These are phyloP conservation scores for Podila epigama DNA, from an alignment of 192 early-diverging fungal genomes.

Conservation along the genomic window DNA sequence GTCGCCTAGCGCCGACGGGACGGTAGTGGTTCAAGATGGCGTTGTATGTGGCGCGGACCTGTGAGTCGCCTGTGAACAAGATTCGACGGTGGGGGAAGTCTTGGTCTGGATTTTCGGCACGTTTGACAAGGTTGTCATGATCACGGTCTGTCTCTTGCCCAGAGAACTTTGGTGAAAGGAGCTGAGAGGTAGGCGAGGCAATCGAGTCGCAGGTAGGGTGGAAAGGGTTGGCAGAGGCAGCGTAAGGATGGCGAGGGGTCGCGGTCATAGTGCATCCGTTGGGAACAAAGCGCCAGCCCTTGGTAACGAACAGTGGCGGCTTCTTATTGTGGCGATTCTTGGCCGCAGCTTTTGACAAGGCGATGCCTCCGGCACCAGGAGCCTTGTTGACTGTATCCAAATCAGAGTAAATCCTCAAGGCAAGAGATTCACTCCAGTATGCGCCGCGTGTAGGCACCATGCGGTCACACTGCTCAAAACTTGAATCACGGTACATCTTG, in stretches of 20 bases:
- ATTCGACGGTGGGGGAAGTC: slow-evolving; percentile 10
- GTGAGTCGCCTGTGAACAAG: slow-evolving; percentile 32
- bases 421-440: slow-evolving; percentile 30
- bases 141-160: neutral
- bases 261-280: slow-evolving; percentile 35
- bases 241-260: slow-evolving; percentile 4
- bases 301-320: no score
- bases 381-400: slow-evolving; percentile 16
- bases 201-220: slow-evolving; percentile 23
- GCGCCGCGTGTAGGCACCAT: slow-evolving; percentile 27
- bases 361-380: slow-evolving; percentile 10
- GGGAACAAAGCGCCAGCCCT: slow-evolving; percentile 41
- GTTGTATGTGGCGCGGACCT: slow-evolving; percentile 35
- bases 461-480: slow-evolving; percentile 34
- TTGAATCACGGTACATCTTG: slow-evolving; percentile 1
- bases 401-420: slow-evolving; percentile 14
- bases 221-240: slow-evolving; percentile 20
- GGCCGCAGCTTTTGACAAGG: neutral
- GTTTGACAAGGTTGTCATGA: neutral
- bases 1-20: slow-evolving; percentile 2
- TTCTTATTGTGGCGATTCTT: neutral
- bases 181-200: slow-evolving; percentile 6
- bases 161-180: neutral
- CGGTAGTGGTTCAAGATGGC: slow-evolving; percentile 40
- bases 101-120: neutral